These are phyloP conservation scores for Globisporangium echinulatum DNA, from an alignment of 352 stramenopile genomes.

Conservation along the genomic window DNA sequence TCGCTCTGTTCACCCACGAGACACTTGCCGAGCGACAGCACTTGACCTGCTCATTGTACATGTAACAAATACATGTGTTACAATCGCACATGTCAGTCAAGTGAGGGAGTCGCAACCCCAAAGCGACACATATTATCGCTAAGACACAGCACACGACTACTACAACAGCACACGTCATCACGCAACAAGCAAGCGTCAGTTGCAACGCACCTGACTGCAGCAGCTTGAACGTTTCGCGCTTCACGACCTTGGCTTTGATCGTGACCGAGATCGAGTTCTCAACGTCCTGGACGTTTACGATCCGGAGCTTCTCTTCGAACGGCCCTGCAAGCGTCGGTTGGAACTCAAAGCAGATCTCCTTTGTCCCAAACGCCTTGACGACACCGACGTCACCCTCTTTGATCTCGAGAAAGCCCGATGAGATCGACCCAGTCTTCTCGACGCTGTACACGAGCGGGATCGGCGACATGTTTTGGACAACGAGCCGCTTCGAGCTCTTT, in stretches of 20 bases:
- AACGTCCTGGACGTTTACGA: conserved; percentile 86
- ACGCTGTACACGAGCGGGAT: conserved; percentile 82
- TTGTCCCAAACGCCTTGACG: conserved; percentile 83
- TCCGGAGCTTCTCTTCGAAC: conserved; percentile 88
- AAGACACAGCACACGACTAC: neutral
- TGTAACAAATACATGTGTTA: neutral
- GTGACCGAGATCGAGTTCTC: conserved; percentile 85
- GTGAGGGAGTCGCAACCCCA: neutral
- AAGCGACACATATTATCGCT: neutral
- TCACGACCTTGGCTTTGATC: conserved; percentile 87
- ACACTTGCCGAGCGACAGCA: conserved; percentile 77
- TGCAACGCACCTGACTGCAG: conserved; percentile 65
- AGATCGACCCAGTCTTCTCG: conserved; percentile 89
- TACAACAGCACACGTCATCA: neutral
- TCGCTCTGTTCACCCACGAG: conserved; percentile 81
- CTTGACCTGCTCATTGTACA: conserved; percentile 45
- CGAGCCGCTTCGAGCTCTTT: conserved; percentile 80
- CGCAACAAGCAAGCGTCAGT: neutral
- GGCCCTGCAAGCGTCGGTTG: conserved; percentile 76
- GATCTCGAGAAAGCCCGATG: conserved; percentile 84
- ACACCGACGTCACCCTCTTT: conserved; percentile 84
- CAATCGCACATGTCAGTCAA: neutral
- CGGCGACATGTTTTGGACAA: conserved; percentile 85
- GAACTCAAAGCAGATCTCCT: conserved; percentile 88
- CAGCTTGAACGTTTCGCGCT: conserved; percentile 87